These are phyloP conservation scores for Oryza nivara DNA, from an alignment of 176 grass and related monocot species.

Conservation along the genomic window DNA sequence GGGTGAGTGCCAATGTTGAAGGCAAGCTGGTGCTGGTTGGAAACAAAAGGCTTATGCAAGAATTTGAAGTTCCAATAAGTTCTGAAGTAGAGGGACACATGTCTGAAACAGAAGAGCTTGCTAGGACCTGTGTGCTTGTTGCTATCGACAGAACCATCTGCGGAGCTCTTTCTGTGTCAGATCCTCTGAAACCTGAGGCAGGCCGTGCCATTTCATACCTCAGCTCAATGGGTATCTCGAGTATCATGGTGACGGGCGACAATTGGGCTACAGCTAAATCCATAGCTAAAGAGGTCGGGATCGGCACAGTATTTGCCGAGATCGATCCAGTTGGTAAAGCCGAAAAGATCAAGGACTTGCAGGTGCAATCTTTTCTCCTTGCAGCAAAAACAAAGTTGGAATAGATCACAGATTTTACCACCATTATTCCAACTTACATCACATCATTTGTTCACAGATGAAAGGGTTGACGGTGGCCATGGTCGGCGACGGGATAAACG, in stretches of 20 bases:
- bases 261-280: conserved; percentile 92
- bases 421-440: conserved; percentile 11
- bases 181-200: conserved; percentile 94
- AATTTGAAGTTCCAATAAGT: conserved; percentile 60
- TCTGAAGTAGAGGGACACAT: conserved; percentile 69
- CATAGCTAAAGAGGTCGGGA: conserved; percentile 92
- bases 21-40: conserved; percentile 80
- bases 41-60: conserved; percentile 89
- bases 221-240: conserved; percentile 81
- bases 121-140: conserved; percentile 91
- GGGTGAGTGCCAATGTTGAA: conserved; percentile 77
- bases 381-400: neutral
- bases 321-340: conserved; percentile 90
- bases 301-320: conserved; percentile 74
- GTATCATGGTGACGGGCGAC: conserved; percentile 97
- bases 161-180: conserved; percentile 83
- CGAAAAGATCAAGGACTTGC: conserved; percentile 90
- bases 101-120: conserved; percentile 68
- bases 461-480: conserved; percentile 84
- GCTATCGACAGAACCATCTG: conserved; percentile 68
- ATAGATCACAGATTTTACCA: neutral
- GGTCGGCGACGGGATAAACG: conserved; percentile 92
- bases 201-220: conserved; percentile 71
- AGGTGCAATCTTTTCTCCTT: conserved; percentile 48
- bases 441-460: conserved; percentile 43